phyloP scores from a whole-genome alignment of 75 land plant genomes.

The Picea sitchensis region DNA sequence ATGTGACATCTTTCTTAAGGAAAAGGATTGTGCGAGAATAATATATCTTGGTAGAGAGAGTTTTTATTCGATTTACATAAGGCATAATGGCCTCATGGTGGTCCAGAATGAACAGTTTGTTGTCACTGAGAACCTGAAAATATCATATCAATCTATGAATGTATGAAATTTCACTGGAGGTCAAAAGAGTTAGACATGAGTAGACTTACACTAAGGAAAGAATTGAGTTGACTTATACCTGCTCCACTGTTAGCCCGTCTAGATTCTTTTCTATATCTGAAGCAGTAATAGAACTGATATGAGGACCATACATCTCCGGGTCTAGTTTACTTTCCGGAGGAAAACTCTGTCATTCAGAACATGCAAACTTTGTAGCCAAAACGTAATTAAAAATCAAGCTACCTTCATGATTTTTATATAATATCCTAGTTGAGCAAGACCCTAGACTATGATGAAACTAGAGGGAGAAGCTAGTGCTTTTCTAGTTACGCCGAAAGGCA shows the following conservation, averaged over 20 bases:
- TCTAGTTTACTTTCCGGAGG: conserved; percentile 68
- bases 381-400: no score
- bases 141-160: no score
- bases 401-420: no score
- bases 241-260: conserved; percentile 51
- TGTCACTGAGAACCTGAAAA: conserved; percentile 19
- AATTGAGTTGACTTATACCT: conserved; percentile 22
- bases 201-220: no score
- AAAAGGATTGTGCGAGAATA: conserved; percentile 27
- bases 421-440: no score
- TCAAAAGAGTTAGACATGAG: no score
- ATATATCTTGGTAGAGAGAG: conserved; percentile 17
- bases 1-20: conserved; percentile 17
- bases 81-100: conserved; percentile 31
- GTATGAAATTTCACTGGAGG: no score
- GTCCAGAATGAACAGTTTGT: conserved; percentile 20
- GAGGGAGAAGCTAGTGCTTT: no score
- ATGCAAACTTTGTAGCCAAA: no score
- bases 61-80: conserved; percentile 23
- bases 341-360: conserved; percentile 38
- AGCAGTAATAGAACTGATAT: conserved; percentile 44
- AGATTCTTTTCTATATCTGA: conserved; percentile 51
- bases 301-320: conserved; percentile 53
- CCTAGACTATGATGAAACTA: no score
- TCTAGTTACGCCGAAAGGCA: no score